phyloP scores from a whole-genome alignment of 805 yeast genomes.

The Danielozyma ontarioensis region DNA sequence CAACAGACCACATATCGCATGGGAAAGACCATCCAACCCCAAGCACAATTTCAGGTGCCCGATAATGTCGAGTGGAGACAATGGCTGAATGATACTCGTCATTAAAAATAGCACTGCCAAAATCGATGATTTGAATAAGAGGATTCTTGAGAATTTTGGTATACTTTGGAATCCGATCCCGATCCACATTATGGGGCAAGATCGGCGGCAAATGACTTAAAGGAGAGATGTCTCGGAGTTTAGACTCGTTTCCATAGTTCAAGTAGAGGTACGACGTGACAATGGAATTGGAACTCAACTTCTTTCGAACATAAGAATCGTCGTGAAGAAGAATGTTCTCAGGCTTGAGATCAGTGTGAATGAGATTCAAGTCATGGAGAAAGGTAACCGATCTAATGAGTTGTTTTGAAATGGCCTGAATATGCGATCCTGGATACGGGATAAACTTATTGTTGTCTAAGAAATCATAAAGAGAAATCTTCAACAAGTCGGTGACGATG shows the following conservation, averaged over 20 bases:
- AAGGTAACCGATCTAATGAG: conserved; percentile 79
- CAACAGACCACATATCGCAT: conserved; percentile 96
- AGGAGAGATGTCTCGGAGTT: conserved; percentile 2
- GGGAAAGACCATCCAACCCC: conserved; percentile 97
- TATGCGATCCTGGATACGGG: conserved; percentile 93
- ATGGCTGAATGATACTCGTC: conserved; percentile 91
- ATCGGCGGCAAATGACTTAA: background rate
- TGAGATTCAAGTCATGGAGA: conserved; percentile 81
- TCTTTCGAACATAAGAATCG: conserved; percentile 39
- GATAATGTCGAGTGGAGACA: conserved; percentile 91
- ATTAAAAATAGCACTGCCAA: conserved; percentile 93
- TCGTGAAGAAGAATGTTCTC: conserved; percentile 79
- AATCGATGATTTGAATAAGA: conserved; percentile 83
- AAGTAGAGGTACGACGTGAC: conserved; percentile 28
- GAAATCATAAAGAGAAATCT: conserved; percentile 85
- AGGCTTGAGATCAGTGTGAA: conserved; percentile 96
- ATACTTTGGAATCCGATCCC: conserved; percentile 18
- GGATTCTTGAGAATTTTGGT: conserved; percentile 65
- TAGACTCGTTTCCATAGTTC: conserved; percentile 6
- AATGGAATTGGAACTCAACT: conserved; percentile 27
- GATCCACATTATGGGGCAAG: background rate
- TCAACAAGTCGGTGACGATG: conserved; percentile 82
- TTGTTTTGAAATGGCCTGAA: conserved; percentile 85
- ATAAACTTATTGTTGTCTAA: conserved; percentile 75
- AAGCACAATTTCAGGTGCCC: conserved; percentile 94